Percentiles rank a stretch among this genome's conserved stretches.
Conservation (phyloP, 2,329 filamentous ascomycete genomes). For the Aspergillus ibericus region DNA sequence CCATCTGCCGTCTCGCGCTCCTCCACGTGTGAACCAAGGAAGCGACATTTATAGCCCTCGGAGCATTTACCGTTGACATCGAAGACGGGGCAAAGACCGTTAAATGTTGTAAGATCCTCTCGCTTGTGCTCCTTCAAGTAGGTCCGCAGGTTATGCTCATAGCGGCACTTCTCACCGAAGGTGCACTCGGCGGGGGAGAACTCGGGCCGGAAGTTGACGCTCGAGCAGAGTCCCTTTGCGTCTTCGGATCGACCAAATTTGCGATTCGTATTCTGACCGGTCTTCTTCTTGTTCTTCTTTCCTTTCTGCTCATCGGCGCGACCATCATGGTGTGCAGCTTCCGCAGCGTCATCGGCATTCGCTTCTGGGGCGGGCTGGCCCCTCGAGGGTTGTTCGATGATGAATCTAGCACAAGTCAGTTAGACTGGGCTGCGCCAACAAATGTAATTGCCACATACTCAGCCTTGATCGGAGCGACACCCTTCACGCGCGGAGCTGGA, state of each 20-base stretch:
- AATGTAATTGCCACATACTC: conserved; percentile 53
- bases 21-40: conserved; percentile 80
- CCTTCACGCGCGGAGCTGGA: conserved; percentile 47
- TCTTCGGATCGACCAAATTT: conserved; percentile 80
- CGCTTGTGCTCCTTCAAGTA: conserved; percentile 83
- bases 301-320: conserved; percentile 39
- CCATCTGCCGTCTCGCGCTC: conserved; percentile 78
- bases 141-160: conserved; percentile 78
- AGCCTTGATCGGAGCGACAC: conserved; percentile 69
- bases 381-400: conserved; percentile 26
- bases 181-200: conserved; percentile 76
- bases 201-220: conserved; percentile 68
- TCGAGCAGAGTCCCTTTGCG: conserved; percentile 73
- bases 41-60: conserved; percentile 92
- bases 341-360: conserved; percentile 59
- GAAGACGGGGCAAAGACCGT: conserved; percentile 78
- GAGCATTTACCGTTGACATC: conserved; percentile 73
- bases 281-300: conserved; percentile 57
- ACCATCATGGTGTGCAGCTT: conserved; percentile 53
- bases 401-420: conserved; percentile 29
- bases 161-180: conserved; percentile 78
- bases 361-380: conserved; percentile 26
- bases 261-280: conserved; percentile 80
- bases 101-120: conserved; percentile 73
- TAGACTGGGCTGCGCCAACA: neutral